A percentile compares a stretch with the other conserved stretches of the same genome.
Conservation (phyloP, 2,329 filamentous ascomycete genomes). For the Monosporascus sp. region DNA sequence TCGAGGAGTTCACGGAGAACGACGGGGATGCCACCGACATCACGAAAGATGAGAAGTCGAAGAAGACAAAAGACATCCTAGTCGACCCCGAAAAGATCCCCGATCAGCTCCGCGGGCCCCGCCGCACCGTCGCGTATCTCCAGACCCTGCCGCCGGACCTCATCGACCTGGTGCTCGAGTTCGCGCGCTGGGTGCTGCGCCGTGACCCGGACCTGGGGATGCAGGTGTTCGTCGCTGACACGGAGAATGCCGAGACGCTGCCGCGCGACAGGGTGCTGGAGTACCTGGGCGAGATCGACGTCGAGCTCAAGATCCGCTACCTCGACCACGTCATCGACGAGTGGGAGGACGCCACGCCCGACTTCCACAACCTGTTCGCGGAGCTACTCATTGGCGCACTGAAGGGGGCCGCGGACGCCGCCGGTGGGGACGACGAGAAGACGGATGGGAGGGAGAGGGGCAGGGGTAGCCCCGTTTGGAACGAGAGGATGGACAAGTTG, state of each 20-base stretch:
- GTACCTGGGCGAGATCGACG: slow-evolving; percentile 68
- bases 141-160: slow-evolving; percentile 81
- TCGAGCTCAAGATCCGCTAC: slow-evolving; percentile 71
- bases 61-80: slow-evolving; percentile 16
- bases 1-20: slow-evolving; percentile 15
- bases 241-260: slow-evolving; percentile 87
- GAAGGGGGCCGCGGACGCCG: not conserved
- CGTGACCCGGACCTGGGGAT: slow-evolving; percentile 72
- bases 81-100: slow-evolving; percentile 15
- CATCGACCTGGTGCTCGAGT: slow-evolving; percentile 87
- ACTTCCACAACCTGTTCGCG: slow-evolving; percentile 81
- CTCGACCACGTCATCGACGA: slow-evolving; percentile 88
- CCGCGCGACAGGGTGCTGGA: slow-evolving; percentile 70
- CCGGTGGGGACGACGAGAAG: slow-evolving; percentile 15
- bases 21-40: slow-evolving; percentile 26
- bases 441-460: slow-evolving; percentile 31
- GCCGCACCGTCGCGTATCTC: slow-evolving; percentile 82
- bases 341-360: slow-evolving; percentile 75
- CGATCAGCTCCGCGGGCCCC: slow-evolving; percentile 65
- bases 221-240: slow-evolving; percentile 90
- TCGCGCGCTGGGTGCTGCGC: slow-evolving; percentile 80
- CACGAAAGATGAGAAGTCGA: slow-evolving; percentile 25
- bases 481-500: slow-evolving; percentile 59
- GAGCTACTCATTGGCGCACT: slow-evolving; percentile 56
- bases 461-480: slow-evolving; percentile 38